A percentile compares a stretch with the other conserved stretches of the same genome.
phyloP scores from a whole-genome alignment of 176 grass and related monocot genomes.

The Neostapfia colusana region DNA sequence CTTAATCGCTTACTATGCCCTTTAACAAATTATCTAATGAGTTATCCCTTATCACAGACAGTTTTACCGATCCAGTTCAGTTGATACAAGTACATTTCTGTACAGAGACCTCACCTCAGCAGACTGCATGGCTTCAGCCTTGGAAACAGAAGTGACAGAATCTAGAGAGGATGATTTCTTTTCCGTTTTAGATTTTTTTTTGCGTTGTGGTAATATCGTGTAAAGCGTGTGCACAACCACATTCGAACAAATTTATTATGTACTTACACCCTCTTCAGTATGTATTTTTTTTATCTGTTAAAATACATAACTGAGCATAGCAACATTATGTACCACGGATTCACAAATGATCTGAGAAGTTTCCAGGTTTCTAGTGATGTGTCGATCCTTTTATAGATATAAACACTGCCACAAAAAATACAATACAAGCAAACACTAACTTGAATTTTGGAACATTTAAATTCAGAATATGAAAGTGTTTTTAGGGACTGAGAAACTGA shows the following conservation, averaged over 20 bases:
- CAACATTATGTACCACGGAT: background rate
- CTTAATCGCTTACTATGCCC: background rate
- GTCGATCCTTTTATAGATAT: background rate
- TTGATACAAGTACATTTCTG: background rate
- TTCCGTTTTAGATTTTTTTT: background rate
- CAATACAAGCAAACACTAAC: background rate
- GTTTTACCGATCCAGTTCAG: background rate
- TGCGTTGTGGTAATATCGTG: conserved; percentile 13
- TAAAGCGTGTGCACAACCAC: background rate
- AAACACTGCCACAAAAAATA: background rate
- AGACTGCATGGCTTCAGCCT: conserved; percentile 14
- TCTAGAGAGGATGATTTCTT: background rate
- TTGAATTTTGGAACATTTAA: background rate
- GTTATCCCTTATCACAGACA: conserved; percentile 4
- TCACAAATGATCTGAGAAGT: background rate
- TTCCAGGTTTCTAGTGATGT: background rate
- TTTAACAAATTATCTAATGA: background rate
- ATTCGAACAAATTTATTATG: background rate
- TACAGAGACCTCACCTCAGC: conserved; percentile 16
- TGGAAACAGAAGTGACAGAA: background rate
- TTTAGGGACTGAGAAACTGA: background rate
- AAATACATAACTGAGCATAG: background rate
- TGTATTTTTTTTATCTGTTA: background rate
- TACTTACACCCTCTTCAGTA: background rate
- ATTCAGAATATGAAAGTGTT: background rate